Evolutionary conservation across 2,329 filamentous ascomycete species (phyloP), one percentile per base, ranked within the genome.

Genomic region (Pyrenophora teres): DNA sequence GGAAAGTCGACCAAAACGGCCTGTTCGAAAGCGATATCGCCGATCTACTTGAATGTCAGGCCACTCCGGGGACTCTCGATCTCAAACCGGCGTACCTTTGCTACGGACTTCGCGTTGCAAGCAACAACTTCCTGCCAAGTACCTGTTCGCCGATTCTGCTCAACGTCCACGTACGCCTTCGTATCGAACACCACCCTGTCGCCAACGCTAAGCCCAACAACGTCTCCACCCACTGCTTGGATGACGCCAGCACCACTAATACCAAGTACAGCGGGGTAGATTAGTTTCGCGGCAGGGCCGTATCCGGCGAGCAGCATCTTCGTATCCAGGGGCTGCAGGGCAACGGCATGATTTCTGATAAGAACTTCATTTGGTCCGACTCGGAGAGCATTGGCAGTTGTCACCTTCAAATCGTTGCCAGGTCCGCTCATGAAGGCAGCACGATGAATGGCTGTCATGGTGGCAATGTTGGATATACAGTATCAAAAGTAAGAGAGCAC

Each of bases 161-260:
- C 54, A 8, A 37, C 18, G n/a, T 59, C 48, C 15, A 64, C 60
- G 44, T 63, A 61, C 2, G 63, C 57, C 33, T 44, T 57, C 4
- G 60, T 67, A 39, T 68, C 59, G 31, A 66, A 67, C 8, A 67
- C 56, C 2, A 80, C 77, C 32, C 75, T 67, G 42, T 80, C 74
- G 13, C 80, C 80, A 3, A 75, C 62, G 39, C 71, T 68, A 47
- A 79, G 68, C 4, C 71, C 68, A 3, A 62, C 65, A 3, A 81
- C 77, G 6, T 70, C 75, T 18, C 76, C 69, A 25, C 77, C 76
- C 9, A 80, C 64, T 56, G 77, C 77, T 57, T 80, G 75, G 16
- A 81, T 67, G 0, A 77, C 63, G 7, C 77, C 79, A 2, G 61
- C 65, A 47, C 62, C 58, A 33, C 59, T 62, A 1, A 54, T 59